Evolutionary conservation across 768 basidiomycete species (phyloP).

Genomic region (Tremella fuciformis): DNA sequence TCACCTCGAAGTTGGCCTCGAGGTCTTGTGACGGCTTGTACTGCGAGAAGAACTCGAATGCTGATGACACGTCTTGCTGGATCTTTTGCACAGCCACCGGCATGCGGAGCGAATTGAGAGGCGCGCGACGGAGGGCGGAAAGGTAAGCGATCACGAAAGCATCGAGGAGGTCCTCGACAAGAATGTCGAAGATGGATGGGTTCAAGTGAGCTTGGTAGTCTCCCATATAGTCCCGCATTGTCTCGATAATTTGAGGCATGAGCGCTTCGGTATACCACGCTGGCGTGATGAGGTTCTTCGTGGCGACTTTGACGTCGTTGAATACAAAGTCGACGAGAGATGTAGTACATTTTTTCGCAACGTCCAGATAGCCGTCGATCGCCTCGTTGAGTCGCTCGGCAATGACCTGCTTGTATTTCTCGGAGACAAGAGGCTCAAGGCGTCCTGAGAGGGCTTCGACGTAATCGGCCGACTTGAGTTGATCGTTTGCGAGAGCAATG

Average conservation of each 20-base stretch:
- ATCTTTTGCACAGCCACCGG: conserved; percentile 80
- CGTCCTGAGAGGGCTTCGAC: conserved; percentile 80
- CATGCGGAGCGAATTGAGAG: conserved; percentile 70
- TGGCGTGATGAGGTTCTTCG: conserved; percentile 72
- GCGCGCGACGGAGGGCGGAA: conserved; percentile 74
- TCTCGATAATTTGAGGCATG: conserved; percentile 84
- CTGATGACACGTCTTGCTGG: conserved; percentile 71
- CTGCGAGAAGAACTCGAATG: conserved; percentile 74
- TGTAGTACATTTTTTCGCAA: conserved; percentile 95
- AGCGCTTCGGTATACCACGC: conserved; percentile 82
- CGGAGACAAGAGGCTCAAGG: conserved; percentile 84
- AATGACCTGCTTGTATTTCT: conserved; percentile 81
- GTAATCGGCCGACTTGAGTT: conserved; percentile 92
- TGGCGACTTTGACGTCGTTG: conserved; percentile 86
- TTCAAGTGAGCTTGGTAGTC: conserved; percentile 92
- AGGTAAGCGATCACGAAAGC: conserved; percentile 86
- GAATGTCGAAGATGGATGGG: conserved; percentile 79
- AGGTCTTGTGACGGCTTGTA: conserved; percentile 76
- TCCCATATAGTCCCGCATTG: conserved; percentile 92
- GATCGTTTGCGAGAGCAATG: conserved; percentile 95
- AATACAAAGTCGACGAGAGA: conserved; percentile 91
- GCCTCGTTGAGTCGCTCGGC: conserved; percentile 87
- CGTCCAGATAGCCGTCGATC: conserved; percentile 96
- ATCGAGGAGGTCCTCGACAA: conserved; percentile 89
- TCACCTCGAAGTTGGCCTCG: conserved; percentile 75